Evolutionary conservation across 257 asterid genomes (phyloP), one percentile per base, ranked within the genome.

Genomic region (Scutellaria barbata): DNA sequence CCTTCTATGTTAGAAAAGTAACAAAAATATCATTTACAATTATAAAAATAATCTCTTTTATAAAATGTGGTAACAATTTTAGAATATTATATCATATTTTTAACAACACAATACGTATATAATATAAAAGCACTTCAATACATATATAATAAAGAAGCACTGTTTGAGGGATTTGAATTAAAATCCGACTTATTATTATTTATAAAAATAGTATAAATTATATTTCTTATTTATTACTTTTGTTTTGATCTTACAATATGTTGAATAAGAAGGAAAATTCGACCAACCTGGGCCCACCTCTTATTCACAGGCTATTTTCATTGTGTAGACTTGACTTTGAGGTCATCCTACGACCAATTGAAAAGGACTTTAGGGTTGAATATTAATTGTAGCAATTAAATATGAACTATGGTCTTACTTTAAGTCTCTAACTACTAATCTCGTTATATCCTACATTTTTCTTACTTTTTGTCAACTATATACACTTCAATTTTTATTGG

Each of bases 251-350:
- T 54, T 8, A 10, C 12, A 59, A 46, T 14, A 18, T 12, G 14
- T 37, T 20, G 57, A 11, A 59, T 57, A 59, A 71, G 40, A 35
- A 56, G 1, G 5, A 42, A 61, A 61, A 60, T 60, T 18, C 9
- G 41, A 50, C 61, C 52, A 50, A 51, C 10, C 17, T 30, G 51
- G 75, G 13, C 60, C 79, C 61, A 43, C 39, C 18, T 53, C 40
- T 33, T 45, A 63, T 66, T 69, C 68, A 76, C 0, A 18, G 17
- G 61, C 73, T 55, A 61, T n/a, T 69, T 60, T 61, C 45, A 69
- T 33, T 11, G 50, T 20, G 22, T 22, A 68, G 76, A 76, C 80
- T 76, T 76, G 76, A 76, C 77, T 76, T 76, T 48, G 74, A 67
- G 74, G 73, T 55, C 73, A 71, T 63, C 57, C 73, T 46, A 63